phyloP scores from a whole-genome alignment of 2,329 filamentous ascomycete species.

The Penicillium polonicum region DNA sequence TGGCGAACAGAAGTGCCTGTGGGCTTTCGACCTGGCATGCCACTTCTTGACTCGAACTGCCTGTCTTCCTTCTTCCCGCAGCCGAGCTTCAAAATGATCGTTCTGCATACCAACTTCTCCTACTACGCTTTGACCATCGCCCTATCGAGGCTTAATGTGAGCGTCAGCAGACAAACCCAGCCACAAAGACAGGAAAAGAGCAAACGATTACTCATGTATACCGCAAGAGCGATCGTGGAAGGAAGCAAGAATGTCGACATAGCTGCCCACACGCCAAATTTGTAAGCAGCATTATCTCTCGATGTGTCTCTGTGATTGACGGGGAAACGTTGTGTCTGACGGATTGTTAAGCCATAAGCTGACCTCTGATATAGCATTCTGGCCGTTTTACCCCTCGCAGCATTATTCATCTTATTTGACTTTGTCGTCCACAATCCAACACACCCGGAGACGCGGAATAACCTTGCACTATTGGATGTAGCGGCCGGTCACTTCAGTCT shows the following conservation, averaged over 20 bases:
- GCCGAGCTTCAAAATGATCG: slow-evolving; percentile 16
- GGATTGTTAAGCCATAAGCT: background rate
- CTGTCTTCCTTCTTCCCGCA: background rate
- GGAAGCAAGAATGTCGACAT: background rate
- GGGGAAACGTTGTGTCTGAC: background rate
- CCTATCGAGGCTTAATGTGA: slow-evolving; percentile 31
- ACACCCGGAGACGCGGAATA: slow-evolving; percentile 36
- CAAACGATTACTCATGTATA: slow-evolving; percentile 31
- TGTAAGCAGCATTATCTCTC: background rate
- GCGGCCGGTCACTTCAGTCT: slow-evolving; percentile 46
- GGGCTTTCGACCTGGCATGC: slow-evolving; percentile 28
- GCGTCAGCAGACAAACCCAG: slow-evolving; percentile 11
- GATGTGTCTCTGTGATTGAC: no score
- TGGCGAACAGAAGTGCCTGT: slow-evolving; percentile 34
- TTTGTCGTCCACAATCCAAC: slow-evolving; percentile 41
- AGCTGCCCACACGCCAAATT: background rate
- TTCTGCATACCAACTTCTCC: slow-evolving; percentile 29
- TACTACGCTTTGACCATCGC: slow-evolving; percentile 36
- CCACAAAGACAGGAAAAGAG: slow-evolving; percentile 5
- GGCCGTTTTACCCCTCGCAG: slow-evolving; percentile 33
- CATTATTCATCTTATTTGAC: slow-evolving; percentile 46
- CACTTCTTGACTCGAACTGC: background rate
- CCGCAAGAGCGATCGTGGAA: slow-evolving; percentile 35
- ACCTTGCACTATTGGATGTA: slow-evolving; percentile 45
- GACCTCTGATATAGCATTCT: background rate